Conservation (phyloP, 176 grass and related monocot species). For the Bromus sterilis region DNA sequence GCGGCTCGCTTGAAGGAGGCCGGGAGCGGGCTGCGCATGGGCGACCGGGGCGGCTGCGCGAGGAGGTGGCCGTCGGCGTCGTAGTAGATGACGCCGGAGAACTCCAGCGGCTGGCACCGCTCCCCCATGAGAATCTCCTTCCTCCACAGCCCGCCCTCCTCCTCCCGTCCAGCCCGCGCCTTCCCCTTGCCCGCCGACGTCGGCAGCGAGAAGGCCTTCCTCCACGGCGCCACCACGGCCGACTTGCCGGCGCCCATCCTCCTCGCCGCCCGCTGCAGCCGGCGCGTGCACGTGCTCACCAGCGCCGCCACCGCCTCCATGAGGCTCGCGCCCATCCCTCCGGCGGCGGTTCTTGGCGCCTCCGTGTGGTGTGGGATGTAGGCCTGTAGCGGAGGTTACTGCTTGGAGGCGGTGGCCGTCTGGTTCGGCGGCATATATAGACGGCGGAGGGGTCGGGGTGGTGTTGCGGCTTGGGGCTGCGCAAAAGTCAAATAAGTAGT, state of each 20-base stretch:
- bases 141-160: conserved; percentile 44
- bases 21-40: conserved; percentile 61
- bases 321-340: conserved; percentile 48
- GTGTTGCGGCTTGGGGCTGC: neutral
- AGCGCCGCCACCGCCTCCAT: conserved; percentile 49
- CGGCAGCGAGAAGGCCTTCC: conserved; percentile 20
- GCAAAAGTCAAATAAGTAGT: conserved; percentile 31
- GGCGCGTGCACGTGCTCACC: conserved; percentile 30
- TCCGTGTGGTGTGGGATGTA: neutral
- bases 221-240: conserved; percentile 6
- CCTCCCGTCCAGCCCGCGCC: neutral
- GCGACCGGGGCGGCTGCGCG: conserved; percentile 48
- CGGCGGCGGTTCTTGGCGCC: neutral
- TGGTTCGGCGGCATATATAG: conserved; percentile 14
- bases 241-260: conserved; percentile 12
- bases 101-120: conserved; percentile 70
- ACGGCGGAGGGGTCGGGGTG: neutral
- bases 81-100: conserved; percentile 89
- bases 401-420: conserved; percentile 13
- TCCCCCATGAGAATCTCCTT: conserved; percentile 80
- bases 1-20: conserved; percentile 1
- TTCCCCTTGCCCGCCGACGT: neutral
- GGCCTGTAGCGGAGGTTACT: neutral
- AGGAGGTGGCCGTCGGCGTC: conserved; percentile 64
- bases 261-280: conserved; percentile 43